phyloP scores from a whole-genome alignment of 192 early-diverging fungal genomes.

The Paraglomus occultum region DNA sequence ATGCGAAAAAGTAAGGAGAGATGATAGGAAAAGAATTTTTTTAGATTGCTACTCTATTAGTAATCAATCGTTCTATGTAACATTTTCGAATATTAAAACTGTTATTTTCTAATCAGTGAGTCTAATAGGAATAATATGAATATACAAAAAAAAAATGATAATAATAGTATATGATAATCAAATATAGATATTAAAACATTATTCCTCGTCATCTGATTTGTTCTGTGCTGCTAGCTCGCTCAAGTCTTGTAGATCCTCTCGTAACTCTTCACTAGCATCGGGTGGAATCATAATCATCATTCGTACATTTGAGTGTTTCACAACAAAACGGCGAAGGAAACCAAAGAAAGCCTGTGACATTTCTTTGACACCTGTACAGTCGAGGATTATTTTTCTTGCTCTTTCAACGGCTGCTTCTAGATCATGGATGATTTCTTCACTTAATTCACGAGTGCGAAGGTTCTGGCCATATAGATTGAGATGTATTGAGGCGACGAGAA shows the following conservation, averaged over 20 bases:
- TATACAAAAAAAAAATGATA: no score
- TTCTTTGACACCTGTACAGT: constrained; percentile 15
- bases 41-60: no score
- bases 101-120: no score
- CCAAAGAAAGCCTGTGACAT: constrained; percentile 28
- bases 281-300: constrained; percentile 28
- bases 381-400: constrained; percentile 26
- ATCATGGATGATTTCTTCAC: constrained; percentile 29
- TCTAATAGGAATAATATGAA: no score
- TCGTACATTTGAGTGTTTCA: constrained; percentile 6
- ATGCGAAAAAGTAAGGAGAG: no score
- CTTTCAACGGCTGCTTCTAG: constrained; percentile 25
- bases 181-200: no score
- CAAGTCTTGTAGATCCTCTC: constrained; percentile 29
- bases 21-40: no score
- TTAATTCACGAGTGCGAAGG: constrained; percentile 25
- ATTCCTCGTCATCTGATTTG: constrained; percentile 7
- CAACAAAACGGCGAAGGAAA: constrained; percentile 20
- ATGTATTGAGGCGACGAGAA: constrained; percentile 3
- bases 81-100: no score
- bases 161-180: no score
- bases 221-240: constrained; percentile 6
- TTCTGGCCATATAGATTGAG: constrained; percentile 28
- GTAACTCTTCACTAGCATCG: constrained; percentile 16
- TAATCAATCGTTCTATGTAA: no score